A percentile compares a stretch with the other conserved stretches of the same genome.
These are phyloP conservation scores for Lepiota brunneoincarnata DNA, from an alignment of 768 basidiomycete species.

Conservation along the genomic window DNA sequence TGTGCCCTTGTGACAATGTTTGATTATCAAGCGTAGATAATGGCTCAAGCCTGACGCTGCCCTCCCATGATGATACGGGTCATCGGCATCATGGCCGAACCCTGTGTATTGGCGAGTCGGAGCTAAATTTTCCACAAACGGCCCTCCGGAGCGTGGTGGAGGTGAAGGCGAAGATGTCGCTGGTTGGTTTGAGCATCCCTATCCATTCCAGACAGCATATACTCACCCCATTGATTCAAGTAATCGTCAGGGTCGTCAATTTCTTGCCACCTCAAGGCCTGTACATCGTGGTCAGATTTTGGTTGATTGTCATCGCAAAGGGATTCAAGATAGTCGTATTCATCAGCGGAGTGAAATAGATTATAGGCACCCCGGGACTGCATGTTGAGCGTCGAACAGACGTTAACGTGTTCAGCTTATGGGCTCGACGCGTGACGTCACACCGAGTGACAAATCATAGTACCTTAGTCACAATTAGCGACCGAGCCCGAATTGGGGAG, in stretches of 20 bases:
- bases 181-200: conserved; percentile 1
- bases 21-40: no score
- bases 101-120: background rate
- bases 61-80: background rate
- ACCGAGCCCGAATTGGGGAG: conserved; percentile 3
- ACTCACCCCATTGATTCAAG: conserved; percentile 12
- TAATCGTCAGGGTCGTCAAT: conserved; percentile 15
- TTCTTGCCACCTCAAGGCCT: background rate
- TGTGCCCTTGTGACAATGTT: no score
- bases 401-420: background rate
- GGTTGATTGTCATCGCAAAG: background rate
- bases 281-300: background rate
- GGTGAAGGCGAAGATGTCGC: conserved; percentile 34
- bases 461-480: conserved; percentile 1
- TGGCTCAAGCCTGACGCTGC: background rate
- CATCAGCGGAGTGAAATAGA: background rate
- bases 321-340: conserved; percentile 5
- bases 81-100: background rate
- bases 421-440: background rate
- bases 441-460: background rate
- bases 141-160: conserved; percentile 18
- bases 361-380: background rate
- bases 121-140: background rate
- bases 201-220: conserved; percentile 8
- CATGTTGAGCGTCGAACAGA: background rate